Percentiles rank a stretch among this genome's conserved stretches.
phyloP scores from a whole-genome alignment of 805 yeast species.

The Starmerella vitae region DNA sequence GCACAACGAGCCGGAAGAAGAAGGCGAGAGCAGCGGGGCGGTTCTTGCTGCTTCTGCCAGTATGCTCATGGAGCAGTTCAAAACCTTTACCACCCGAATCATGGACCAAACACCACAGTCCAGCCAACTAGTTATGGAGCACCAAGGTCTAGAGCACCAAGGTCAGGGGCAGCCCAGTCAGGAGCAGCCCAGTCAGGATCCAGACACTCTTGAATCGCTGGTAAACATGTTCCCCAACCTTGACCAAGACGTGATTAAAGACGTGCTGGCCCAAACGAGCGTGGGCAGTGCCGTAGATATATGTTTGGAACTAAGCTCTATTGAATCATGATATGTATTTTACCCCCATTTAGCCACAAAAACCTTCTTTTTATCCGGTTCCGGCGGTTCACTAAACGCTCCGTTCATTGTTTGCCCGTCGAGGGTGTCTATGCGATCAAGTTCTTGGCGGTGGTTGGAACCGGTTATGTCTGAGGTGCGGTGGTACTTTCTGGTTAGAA shows the following conservation, averaged over 20 bases:
- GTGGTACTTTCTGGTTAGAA: conserved; percentile 23
- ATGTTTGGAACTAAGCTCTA: conserved; percentile 32
- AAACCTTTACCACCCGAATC: conserved; percentile 26
- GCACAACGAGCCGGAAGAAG: conserved; percentile 20
- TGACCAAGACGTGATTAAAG: conserved; percentile 55
- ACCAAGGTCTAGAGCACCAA: not conserved
- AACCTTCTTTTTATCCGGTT: conserved; percentile 4
- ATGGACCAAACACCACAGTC: conserved; percentile 18
- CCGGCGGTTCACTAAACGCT: conserved; percentile 25
- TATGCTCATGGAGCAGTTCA: conserved; percentile 38
- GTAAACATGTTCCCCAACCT: conserved; percentile 62
- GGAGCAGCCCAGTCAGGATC: conserved; percentile 35
- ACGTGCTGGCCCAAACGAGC: conserved; percentile 52
- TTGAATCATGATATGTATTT: not conserved
- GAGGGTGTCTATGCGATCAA: conserved; percentile 15
- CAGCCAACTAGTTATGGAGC: not conserved
- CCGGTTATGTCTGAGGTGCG: conserved; percentile 27
- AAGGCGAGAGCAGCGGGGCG: conserved; percentile 22
- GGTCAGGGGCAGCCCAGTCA: conserved; percentile 26
- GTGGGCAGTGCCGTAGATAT: conserved; percentile 66
- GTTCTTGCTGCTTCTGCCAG: conserved; percentile 34
- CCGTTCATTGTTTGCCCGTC: conserved; percentile 27
- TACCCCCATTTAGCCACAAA: conserved; percentile 17
- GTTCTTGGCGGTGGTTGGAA: conserved; percentile 17
- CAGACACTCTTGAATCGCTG: conserved; percentile 34